phyloP scores from a whole-genome alignment of 306 rosid genomes.

The Prunus dulcis region DNA sequence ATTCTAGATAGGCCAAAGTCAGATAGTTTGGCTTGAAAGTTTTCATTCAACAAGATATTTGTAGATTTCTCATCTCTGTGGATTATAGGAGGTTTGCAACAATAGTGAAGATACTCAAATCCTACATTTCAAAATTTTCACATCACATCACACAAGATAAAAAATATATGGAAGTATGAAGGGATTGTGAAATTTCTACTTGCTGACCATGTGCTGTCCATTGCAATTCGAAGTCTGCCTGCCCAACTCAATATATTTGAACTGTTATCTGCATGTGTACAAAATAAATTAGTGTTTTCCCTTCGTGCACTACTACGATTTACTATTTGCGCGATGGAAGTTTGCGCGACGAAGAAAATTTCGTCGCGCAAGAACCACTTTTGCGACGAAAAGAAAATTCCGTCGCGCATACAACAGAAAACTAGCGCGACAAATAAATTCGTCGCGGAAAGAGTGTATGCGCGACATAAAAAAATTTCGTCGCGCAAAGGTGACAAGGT shows the following conservation, averaged over 20 bases:
- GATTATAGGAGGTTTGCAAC: slow-evolving; percentile 54
- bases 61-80: slow-evolving; percentile 64
- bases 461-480: too few species aligned
- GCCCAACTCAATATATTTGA: slow-evolving; percentile 46
- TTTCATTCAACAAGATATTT: slow-evolving; percentile 54
- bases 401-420: too few species aligned
- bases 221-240: slow-evolving; percentile 50
- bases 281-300: neutral
- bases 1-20: slow-evolving; percentile 67
- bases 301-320: too few species aligned
- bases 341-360: too few species aligned
- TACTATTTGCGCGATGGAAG: too few species aligned
- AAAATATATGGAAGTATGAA: neutral
- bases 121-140: slow-evolving; percentile 22
- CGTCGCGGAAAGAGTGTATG: too few species aligned
- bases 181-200: neutral
- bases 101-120: slow-evolving; percentile 57
- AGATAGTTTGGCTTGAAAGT: slow-evolving; percentile 43
- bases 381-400: too few species aligned
- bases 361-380: too few species aligned
- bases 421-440: too few species aligned
- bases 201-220: slow-evolving; percentile 59
- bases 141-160: neutral
- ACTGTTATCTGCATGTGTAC: slow-evolving; percentile 27
- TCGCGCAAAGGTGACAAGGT: too few species aligned